These are phyloP conservation scores for Magnusiomyces ingens DNA, from an alignment of 1,139 yeast species.

Conservation along the genomic window DNA sequence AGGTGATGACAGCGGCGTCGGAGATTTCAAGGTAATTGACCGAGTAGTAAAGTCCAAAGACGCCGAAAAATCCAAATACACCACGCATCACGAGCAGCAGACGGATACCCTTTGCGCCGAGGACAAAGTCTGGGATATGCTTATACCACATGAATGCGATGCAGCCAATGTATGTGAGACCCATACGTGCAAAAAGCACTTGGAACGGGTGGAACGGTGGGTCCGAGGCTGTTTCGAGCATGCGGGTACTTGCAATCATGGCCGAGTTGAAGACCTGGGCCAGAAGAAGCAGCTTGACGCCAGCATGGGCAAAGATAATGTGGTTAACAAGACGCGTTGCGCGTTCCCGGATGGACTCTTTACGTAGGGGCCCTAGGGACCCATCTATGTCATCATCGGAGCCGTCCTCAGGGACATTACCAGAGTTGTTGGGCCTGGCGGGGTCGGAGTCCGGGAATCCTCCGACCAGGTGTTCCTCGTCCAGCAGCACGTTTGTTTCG, in stretches of 20 bases:
- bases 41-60: conserved; percentile 68
- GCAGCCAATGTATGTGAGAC: conserved; percentile 57
- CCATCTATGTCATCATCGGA: neutral
- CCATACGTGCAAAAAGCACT: conserved; percentile 70
- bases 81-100: conserved; percentile 58
- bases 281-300: conserved; percentile 22
- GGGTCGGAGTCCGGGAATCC: too few relatives aligned
- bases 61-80: conserved; percentile 68
- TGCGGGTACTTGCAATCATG: conserved; percentile 70
- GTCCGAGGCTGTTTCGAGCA: conserved; percentile 57
- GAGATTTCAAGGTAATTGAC: conserved; percentile 68
- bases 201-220: conserved; percentile 70
- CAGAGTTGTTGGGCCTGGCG: neutral
- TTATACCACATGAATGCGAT: conserved; percentile 44
- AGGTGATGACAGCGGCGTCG: conserved; percentile 73
- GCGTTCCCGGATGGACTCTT: neutral
- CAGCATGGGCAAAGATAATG: conserved; percentile 19
- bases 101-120: conserved; percentile 62
- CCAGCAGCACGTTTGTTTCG: too few relatives aligned
- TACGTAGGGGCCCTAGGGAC: neutral
- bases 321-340: neutral
- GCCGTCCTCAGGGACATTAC: neutral
- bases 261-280: conserved; percentile 63
- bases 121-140: conserved; percentile 53
- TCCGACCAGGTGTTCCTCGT: too few relatives aligned